phyloP scores from a whole-genome alignment of 371 early-diverging fungal genomes.

The Chytridium lagenaria region DNA sequence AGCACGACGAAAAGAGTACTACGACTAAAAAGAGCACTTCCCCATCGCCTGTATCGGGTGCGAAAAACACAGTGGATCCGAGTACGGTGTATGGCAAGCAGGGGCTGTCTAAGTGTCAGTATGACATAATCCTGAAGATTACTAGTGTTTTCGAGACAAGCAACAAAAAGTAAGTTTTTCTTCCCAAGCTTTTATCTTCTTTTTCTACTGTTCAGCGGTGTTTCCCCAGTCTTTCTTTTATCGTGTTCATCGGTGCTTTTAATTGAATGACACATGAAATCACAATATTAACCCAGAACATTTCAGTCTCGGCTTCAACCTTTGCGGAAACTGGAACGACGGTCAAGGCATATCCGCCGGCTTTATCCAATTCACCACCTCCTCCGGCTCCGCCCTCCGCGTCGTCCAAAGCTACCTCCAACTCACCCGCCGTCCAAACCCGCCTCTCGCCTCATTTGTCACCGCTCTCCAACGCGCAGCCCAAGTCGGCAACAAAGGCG shows the following conservation, averaged over 20 bases:
- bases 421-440: not conserved
- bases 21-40: too few relatives aligned
- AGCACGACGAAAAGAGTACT: too few relatives aligned
- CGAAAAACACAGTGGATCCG: too few relatives aligned
- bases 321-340: too few relatives aligned
- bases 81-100: too few relatives aligned
- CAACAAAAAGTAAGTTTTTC: not conserved
- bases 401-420: conserved; percentile 12
- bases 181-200: not conserved
- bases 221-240: not conserved
- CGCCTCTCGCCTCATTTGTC: conserved; percentile 1
- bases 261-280: not conserved
- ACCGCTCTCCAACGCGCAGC: not conserved
- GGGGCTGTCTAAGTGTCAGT: too few relatives aligned
- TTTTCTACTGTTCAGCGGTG: not conserved
- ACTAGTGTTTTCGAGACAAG: not conserved
- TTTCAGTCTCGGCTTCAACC: conserved; percentile 14
- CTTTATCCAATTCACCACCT: too few relatives aligned
- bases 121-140: too few relatives aligned
- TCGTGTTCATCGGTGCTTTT: not conserved
- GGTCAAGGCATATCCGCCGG: too few relatives aligned
- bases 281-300: conserved; percentile 11
- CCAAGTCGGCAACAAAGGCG: not conserved
- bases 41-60: too few relatives aligned
- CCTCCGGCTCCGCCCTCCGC: too few relatives aligned